Evolutionary conservation across 2,329 filamentous ascomycete genomes (phyloP), one percentile per base, ranked within the genome.

Genomic region (Aureobasidium sp.): DNA sequence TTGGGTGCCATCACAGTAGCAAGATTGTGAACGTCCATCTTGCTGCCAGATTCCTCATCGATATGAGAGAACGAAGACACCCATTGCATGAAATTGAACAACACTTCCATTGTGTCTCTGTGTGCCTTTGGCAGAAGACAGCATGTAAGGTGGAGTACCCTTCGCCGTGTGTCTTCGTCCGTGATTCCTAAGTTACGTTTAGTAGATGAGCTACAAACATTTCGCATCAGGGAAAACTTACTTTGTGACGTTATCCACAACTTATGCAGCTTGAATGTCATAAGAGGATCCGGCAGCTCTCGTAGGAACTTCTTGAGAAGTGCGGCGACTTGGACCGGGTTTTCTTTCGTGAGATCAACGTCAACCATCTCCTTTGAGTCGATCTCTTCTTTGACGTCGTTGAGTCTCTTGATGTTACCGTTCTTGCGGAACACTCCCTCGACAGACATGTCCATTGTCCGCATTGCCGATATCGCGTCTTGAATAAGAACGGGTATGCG

Each of bases 361-460:
- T 87, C 85, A 67, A 95, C 91, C 64, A 89, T 90, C 45, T 91
- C 93, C 60, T 91, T 88, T 48, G 85, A 85, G 73, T 99, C 94
- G 66, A 99, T 91, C 68, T 87, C 81, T 62, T 95, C 90, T 42
- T 91, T 87, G 7, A 95, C 80, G 65, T 96, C 92, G 68, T 89
- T 90, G 48, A 97, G 81, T 68, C 92, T 90, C 74, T 94, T 93
- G 78, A 99, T 97, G 75, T 97, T 99, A 69, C 94, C 94, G 70
- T 97, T 99, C 82, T 99, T 99, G 68, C 94, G 87, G 84, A 99
- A 99, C 25, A 99, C 92, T 69, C 94, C 94, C 75, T 99, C 94
- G 1, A 99, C 91, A 1, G 93, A 97, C 79, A 99, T 91, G 74
- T 99, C 94, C 91, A 99, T 97, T 75, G 93, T 94, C 69, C 92